Base-by-base conservation (phyloP, 2,329 filamentous ascomycete species). In the Penicillium fuscoglaucum region DNA sequence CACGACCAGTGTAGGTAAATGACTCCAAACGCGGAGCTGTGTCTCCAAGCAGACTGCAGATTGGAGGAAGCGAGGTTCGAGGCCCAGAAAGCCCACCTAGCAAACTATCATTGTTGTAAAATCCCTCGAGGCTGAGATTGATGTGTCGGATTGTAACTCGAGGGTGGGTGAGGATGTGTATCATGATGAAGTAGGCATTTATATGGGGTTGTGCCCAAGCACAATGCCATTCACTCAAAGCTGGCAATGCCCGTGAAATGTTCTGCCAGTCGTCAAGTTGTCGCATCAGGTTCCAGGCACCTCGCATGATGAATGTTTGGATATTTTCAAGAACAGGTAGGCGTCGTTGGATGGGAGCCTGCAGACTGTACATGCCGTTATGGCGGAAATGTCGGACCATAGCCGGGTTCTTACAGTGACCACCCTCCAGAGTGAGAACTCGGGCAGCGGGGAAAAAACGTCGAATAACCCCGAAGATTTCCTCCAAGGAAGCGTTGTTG, bases 241-340 rank as follows among this genome's bases (percentile, higher is more conserved):
- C 86, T 1, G 89, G 89, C 44, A 91, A 71, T 6, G 88, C 87
- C 13, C 76, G 72, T 21, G 85, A 79, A 50, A 92, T 81, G 52
- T 79, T 80, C 56, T 80, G 75, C 74, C 89, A 91, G 71, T 91
- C 87, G 19, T 79, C 76, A 44, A 83, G 77, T 17, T 82, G 79
- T 47, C 89, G 81, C 72, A 90, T 88, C 29, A 91, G 80, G 68
- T 91, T 91, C 89, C 89, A 92, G 64, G 90, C 87, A 7, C 89
- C 89, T 66, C 88, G 87, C 73, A 88, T 88, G 44, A 91, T 84
- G 21, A 91, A 80, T 0, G 87, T 90, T 53, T 82, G 82, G 33
- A 91, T 82, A 3, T 83, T 83, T 3, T 78, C 72, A 3, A 89
- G 76, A 21, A 73, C 65, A 9, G 82, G 79, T 8, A 86, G 71